Percentiles rank a stretch among this genome's conserved stretches.
Conservation (phyloP, 352 stramenopile genomes). For the Aphanomyces invadans region DNA sequence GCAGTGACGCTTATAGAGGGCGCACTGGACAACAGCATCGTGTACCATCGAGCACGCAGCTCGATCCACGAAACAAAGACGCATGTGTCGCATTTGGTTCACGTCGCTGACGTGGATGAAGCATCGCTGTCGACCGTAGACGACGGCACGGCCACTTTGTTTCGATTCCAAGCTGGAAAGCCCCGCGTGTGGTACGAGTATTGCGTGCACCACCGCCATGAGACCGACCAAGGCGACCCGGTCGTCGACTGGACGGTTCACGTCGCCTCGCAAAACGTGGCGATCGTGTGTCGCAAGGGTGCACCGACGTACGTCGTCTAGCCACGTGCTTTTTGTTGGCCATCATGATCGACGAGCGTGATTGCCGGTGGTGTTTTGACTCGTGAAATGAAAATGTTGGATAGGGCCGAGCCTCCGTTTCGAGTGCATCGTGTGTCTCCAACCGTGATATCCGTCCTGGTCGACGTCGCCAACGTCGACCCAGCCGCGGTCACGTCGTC, state of each 20-base stretch:
- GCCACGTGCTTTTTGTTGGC: background rate
- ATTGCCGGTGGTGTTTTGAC: too few species aligned
- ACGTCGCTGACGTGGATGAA: background rate
- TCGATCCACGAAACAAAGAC: slow-evolving; percentile 8
- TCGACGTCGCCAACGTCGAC: slow-evolving; percentile 1
- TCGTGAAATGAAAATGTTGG: background rate
- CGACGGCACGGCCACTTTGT: background rate
- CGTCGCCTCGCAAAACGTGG: slow-evolving; percentile 13
- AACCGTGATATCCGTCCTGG: background rate
- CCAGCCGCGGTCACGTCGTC: background rate
- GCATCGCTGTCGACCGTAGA: background rate
- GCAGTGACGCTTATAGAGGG: too few species aligned
- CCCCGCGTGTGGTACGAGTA: slow-evolving; percentile 15
- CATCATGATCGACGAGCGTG: too few species aligned
- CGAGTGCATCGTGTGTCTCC: background rate
- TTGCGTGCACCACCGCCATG: background rate
- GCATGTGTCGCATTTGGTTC: slow-evolving; percentile 14
- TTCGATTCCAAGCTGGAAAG: background rate
- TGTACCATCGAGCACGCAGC: background rate
- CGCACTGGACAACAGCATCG: too few species aligned
- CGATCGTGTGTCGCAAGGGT: slow-evolving; percentile 9
- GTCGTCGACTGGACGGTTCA: slow-evolving; percentile 2
- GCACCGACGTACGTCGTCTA: background rate
- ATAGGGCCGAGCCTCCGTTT: background rate
- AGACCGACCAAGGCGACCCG: background rate